phyloP scores from a whole-genome alignment of 805 yeast species.

The Candida maltosa region DNA sequence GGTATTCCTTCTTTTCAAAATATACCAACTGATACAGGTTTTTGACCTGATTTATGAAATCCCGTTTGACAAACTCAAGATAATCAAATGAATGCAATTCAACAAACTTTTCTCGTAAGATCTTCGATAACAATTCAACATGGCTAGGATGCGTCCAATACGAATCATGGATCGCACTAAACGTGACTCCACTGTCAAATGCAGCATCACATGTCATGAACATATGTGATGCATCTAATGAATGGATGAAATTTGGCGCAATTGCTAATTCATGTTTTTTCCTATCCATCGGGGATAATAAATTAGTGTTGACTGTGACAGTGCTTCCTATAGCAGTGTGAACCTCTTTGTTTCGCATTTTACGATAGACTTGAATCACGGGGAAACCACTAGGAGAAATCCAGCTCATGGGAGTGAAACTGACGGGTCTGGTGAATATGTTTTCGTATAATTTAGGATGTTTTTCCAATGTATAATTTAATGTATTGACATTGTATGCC shows the following conservation, averaged over 20 bases:
- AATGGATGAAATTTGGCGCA: conserved; percentile 44
- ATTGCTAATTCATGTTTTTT: conserved; percentile 33
- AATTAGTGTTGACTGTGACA: conserved; percentile 2
- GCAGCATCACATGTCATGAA: conserved; percentile 31
- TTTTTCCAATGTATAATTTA: conserved; percentile 5
- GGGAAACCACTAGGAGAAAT: conserved; percentile 40
- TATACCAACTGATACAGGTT: conserved; percentile 32
- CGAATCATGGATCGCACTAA: conserved; percentile 42
- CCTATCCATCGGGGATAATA: conserved; percentile 21
- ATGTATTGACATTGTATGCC: conserved; percentile 18
- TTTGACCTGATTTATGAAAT: conserved; percentile 19
- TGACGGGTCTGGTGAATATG: conserved; percentile 15
- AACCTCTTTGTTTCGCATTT: conserved; percentile 21
- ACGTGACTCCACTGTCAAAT: conserved; percentile 16
- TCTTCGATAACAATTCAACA: conserved; percentile 21
- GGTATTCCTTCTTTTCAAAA: conserved; percentile 15
- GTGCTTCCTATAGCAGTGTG: conserved; percentile 3
- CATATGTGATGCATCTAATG: conserved; percentile 39
- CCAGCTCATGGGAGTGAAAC: conserved; percentile 39
- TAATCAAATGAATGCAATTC: conserved; percentile 27
- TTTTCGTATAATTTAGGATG: not conserved
- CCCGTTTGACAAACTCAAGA: conserved; percentile 21
- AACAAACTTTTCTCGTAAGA: conserved; percentile 34
- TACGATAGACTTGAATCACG: conserved; percentile 32
- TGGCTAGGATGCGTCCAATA: conserved; percentile 40